Base-by-base conservation (phyloP, 306 rosid species). In the Mucuna pruriens region DNA sequence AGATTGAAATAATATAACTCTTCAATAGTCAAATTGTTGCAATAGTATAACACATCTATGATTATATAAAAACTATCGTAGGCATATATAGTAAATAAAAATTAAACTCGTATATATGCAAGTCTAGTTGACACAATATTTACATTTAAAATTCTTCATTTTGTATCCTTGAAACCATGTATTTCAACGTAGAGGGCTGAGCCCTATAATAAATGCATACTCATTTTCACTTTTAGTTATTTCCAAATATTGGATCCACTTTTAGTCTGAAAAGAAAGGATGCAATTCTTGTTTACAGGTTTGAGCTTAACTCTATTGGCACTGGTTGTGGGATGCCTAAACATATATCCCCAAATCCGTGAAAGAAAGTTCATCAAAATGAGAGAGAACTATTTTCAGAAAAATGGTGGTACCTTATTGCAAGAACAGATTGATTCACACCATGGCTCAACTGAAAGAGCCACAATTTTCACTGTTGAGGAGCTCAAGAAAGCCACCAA, bases 401-500 rank as follows among this genome's bases (percentile, higher is more conserved):
- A 63, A 76, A 62, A 63, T 33, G 81, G 81, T 11, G 79, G 79
- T 1, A 4, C 9, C 2, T 58, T 75, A 23, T 9, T 75, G 33
- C 38, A 58, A 23, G 39, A 42, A 58, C 16, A 15, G 12, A 40
- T 75, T 58, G 42, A 42, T 3, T 7, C 39, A 15, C 40, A 39
- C 46, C 20, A 23, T 20, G 70, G 42, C n/a, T 72, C 77, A 33
- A 31, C 11, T 11, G 77, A 51, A 19, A 72, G 77, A 31, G 79
- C 68, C 55, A 62, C 17, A 67, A 39, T 67, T 26, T 78, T 78
- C 64, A 78, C 76, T 5, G 13, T 36, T 17, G 17, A 38, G 49
- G 72, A 65, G 72, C 72, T 65, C 2, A 65, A 65, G 72, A 65
- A 17, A 65, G 90, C 89, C 0, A 85, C 85, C 11, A 61, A 80